Base-by-base conservation (phyloP, 495 filamentous ascomycete genomes). In the Bombardia bombarda region DNA sequence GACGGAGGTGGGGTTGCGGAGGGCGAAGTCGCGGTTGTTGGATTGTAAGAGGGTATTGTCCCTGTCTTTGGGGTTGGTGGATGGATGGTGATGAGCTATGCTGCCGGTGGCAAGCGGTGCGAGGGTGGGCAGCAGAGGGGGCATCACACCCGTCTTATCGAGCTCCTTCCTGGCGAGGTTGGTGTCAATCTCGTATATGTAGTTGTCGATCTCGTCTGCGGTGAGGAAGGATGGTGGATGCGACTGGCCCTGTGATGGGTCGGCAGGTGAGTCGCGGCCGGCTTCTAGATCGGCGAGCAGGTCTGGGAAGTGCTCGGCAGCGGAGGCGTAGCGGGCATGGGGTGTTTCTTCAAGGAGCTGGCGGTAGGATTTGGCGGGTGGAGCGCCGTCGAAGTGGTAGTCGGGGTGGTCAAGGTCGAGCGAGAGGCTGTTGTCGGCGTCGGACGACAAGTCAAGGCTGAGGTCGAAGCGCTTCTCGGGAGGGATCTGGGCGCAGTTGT, bases 1-100 rank as follows among this genome's bases (percentile, higher is more conserved):
- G 2, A 93, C 86, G 20, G 83, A 87, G 28, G 85, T 80, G 0
- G 85, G 87, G 53, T 95, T 96, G 22, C 78, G 77, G 4, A 87
- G 63, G 14, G 75, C 70, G 30, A 79, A 72, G 40, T 89, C 84
- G 57, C 73, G 39, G 59, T 64, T 39, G 59, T 64, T 39, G 56
- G 60, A 30, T 57, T 64, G 32, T 43, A 41, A 10, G 7, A 53
- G 13, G 64, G 53, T 33, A 67, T 64, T 26, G 52, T 32, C 14
- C 49, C 57, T 16, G 64, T 65, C 13, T 67, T 66, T 46, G 66
- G 31, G 41, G 37, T 14, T 16, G 28, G 16, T 25, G 7, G 16
- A 3, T 9, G 14, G 26, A 8, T 8, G 13, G 26, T 2, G 13
- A 2, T 8, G 7, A 7, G 32, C 32, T 9, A 9, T 14, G 18